Conservation (phyloP, 306 rosid species). For the Casuarina cunninghamiana region DNA sequence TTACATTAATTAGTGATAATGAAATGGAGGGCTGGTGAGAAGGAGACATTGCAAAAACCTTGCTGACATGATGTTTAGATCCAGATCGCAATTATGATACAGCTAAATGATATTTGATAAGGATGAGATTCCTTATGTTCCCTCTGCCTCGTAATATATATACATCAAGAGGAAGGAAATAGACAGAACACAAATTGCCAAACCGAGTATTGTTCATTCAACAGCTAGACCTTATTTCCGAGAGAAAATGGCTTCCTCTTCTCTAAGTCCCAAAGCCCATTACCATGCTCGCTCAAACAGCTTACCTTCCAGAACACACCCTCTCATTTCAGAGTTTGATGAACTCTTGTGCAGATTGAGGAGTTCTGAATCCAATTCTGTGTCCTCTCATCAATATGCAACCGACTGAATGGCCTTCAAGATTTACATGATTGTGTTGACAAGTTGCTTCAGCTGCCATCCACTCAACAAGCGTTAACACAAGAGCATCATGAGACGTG, state of each 20-base stretch:
- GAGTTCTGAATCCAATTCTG: slow-evolving; percentile 27
- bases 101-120: background rate
- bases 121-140: slow-evolving; percentile 26
- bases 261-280: slow-evolving; percentile 27
- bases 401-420: slow-evolving; percentile 24
- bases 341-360: slow-evolving; percentile 30
- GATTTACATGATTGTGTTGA: slow-evolving; percentile 14
- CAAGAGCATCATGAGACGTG: slow-evolving; percentile 4
- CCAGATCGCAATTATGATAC: no score
- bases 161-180: background rate
- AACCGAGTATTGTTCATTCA: slow-evolving; percentile 13
- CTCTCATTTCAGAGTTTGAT: slow-evolving; percentile 32
- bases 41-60: slow-evolving; percentile 21
- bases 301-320: slow-evolving; percentile 32
- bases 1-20: background rate
- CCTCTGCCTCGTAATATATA: slow-evolving; percentile 21
- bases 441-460: slow-evolving; percentile 17
- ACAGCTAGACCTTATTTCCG: slow-evolving; percentile 6
- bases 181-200: background rate
- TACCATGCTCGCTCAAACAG: slow-evolving; percentile 39
- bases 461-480: slow-evolving; percentile 13
- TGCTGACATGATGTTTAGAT: slow-evolving; percentile 3
- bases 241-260: slow-evolving; percentile 32
- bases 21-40: background rate
- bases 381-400: slow-evolving; percentile 16